Base-by-base conservation (phyloP, 129 eudicot species). In the Arctium minus region DNA sequence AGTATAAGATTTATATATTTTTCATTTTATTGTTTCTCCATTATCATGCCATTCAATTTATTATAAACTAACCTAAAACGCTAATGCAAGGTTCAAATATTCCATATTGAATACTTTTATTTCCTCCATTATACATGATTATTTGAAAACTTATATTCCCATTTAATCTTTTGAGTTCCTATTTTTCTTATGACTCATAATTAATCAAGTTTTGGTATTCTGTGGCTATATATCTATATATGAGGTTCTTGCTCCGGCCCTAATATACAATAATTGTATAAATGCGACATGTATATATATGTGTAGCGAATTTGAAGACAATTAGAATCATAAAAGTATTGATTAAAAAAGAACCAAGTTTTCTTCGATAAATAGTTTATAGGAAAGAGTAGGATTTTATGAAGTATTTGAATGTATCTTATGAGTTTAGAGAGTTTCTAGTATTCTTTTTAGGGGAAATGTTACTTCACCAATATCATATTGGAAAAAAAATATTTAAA, bases 111-210 rank as follows among this genome's bases (percentile, higher is more conserved):
- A 22, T 56, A 72, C 42, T 35, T 71, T 8, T 46, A 22, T 11
- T 73, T 74, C 72, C 79, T 69, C 71, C 75, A 79, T 79, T 79
- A 44, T 37, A 4, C 5, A 37, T 40, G 77, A 70, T 70, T 60
- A 17, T 60, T 60, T 60, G 67, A 44, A 31, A 30, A 33, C 8
- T 39, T 46, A 30, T 81, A 30, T 81, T 81, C 46, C 38, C 12
- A n/a, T 40, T 33, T 33, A 2, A 11, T 33, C 27, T 27, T 39
- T 78, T 4, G 53, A 73, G 72, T 5, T 81, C 15, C 30, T 56
- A 36, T 31, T 68, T 5, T 27, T 37, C 3, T 60, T 60, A 60
- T 4, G 17, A 11, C 37, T 22, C 29, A 13, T 35, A 8, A 77
- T 30, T 38, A 17, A 62, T 30, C 27, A 6, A 10, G 68, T 60